Base-by-base conservation (phyloP, 257 asterid genomes). In the Nicotiana knightiana region DNA sequence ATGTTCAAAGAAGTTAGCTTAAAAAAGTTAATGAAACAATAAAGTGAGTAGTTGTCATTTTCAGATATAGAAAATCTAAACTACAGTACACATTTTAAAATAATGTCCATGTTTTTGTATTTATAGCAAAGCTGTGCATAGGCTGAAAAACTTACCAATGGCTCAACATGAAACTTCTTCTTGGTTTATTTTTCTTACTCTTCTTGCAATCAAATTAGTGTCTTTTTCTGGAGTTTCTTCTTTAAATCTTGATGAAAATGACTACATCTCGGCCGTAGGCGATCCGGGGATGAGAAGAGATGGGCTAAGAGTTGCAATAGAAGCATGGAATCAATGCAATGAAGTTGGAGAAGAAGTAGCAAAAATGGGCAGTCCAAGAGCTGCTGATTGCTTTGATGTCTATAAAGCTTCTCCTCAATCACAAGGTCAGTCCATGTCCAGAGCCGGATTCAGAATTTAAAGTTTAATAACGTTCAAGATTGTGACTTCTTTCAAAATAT, bases 271-370 rank as follows among this genome's bases (percentile, higher is more conserved):
- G 2, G 98, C 90, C 0, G 87, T 93, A 7, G 97, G 98, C 1
- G 97, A 94, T 86, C 85, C 98, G 0, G 94, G 94, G 81, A 94
- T 93, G 98, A 86, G 57, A 83, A 86, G 93, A 82, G 97, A 94
- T 82, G 88, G 91, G 3, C 73, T 93, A 48, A 94, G 98, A 84
- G 61, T 93, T 83, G 97, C 97, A 3, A 93, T 94, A 30, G 98
- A 94, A 87, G 82, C 97, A n/a, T 94, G 98, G 96, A 94, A 94
- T 79, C 98, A 94, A 43, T 94, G 98, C 85, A 93, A 93, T 89
- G 97, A 93, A 80, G 97, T 92, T 79, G 97, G 97, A 77, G 93
- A 94, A 89, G 97, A 94, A 88, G 92, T 92, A 81, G 90, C 97
- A 2, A 85, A 87, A 28, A 91, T 93, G 98, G 98, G 98, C 30